These are phyloP conservation scores for Pythium chondricola DNA, from an alignment of 352 stramenopile species.

Conservation along the genomic window DNA sequence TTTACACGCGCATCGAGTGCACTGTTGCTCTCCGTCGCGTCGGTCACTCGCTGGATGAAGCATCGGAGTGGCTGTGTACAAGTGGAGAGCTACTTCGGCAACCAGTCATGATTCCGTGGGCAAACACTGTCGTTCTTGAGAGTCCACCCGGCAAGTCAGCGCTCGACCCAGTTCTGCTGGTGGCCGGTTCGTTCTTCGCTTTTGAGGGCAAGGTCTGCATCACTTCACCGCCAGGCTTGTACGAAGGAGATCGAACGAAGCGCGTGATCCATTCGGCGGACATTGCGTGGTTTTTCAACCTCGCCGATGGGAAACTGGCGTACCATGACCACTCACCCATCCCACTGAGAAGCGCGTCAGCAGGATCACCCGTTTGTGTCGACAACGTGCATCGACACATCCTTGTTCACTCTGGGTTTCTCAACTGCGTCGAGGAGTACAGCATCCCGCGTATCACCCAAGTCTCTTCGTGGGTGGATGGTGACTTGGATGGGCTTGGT, in stretches of 20 bases:
- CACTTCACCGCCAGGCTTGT: slow-evolving; percentile 57
- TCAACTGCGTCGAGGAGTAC: slow-evolving; percentile 70
- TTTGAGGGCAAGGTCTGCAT: slow-evolving; percentile 54
- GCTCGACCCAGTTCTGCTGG: slow-evolving; percentile 65
- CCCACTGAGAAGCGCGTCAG: slow-evolving; percentile 49
- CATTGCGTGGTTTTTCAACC: slow-evolving; percentile 67
- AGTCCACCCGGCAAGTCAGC: slow-evolving; percentile 21
- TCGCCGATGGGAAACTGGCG: slow-evolving; percentile 30
- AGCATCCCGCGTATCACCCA: no score
- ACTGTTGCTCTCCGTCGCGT: slow-evolving; percentile 48
- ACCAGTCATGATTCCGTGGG: slow-evolving; percentile 33
- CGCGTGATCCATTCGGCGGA: slow-evolving; percentile 43
- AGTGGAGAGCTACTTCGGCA: slow-evolving; percentile 41
- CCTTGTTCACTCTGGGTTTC: slow-evolving; percentile 56
- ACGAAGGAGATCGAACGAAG: slow-evolving; percentile 37
- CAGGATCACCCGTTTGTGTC: slow-evolving; percentile 59
- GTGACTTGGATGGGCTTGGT: slow-evolving; percentile 8
- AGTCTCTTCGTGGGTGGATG: background rate
- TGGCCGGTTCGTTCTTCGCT: slow-evolving; percentile 67
- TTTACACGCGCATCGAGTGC: slow-evolving; percentile 54
- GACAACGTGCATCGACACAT: slow-evolving; percentile 38
- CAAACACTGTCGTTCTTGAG: slow-evolving; percentile 11
- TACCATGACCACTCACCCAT: slow-evolving; percentile 24
- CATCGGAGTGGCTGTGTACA: slow-evolving; percentile 36
- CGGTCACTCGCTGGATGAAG: slow-evolving; percentile 29